phyloP scores from a whole-genome alignment of 2,329 filamentous ascomycete species.

The Ophiocordyceps australis region DNA sequence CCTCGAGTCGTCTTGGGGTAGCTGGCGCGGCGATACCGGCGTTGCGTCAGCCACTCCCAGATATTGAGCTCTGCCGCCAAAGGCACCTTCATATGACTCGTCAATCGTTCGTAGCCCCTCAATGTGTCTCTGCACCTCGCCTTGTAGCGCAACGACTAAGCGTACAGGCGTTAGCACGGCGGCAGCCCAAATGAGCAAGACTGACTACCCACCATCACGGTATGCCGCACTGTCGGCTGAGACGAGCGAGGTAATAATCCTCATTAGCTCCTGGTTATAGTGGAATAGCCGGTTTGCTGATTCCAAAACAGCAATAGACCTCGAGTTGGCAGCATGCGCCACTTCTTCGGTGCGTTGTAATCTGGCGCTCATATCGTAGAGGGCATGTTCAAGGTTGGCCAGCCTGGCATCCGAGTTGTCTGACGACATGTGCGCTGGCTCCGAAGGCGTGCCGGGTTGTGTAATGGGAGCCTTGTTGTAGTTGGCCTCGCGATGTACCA shows the following conservation, averaged over 20 bases:
- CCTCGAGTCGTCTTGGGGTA: constrained; percentile 70
- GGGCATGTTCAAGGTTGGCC: constrained; percentile 56
- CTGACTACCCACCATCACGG: constrained; percentile 58
- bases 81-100: constrained; percentile 50
- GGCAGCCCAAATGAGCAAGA: constrained; percentile 8
- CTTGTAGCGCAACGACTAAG: constrained; percentile 35
- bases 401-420: constrained; percentile 66
- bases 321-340: constrained; percentile 59
- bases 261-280: constrained; percentile 73
- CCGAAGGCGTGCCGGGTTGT: constrained; percentile 70
- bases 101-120: constrained; percentile 38
- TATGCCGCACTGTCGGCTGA: constrained; percentile 62
- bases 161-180: background rate
- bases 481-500: constrained; percentile 85
- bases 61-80: constrained; percentile 48
- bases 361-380: constrained; percentile 64
- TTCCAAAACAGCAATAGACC: constrained; percentile 68
- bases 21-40: constrained; percentile 73
- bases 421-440: constrained; percentile 51
- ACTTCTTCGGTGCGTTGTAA: constrained; percentile 72
- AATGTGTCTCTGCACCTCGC: constrained; percentile 41
- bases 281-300: constrained; percentile 51
- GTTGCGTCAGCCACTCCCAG: constrained; percentile 53
- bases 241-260: constrained; percentile 53
- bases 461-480: constrained; percentile 57